Conservation (phyloP, 176 grass and related monocot species). For the Eragrostis curvula region DNA sequence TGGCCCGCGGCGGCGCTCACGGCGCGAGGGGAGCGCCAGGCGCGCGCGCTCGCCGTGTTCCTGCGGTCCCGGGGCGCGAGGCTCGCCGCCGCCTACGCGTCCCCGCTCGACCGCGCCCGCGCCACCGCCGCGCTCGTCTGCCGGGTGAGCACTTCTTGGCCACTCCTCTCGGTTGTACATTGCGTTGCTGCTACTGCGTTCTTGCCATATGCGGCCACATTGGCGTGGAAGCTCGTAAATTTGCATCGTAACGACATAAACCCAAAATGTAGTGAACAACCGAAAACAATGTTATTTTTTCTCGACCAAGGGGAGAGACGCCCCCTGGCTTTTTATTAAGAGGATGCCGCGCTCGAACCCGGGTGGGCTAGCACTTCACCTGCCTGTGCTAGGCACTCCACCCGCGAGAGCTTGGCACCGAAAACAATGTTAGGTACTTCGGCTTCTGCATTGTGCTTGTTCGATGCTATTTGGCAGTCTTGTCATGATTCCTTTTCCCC, state of each 20-base stretch:
- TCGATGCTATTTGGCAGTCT: neutral
- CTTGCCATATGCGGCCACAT: constrained; percentile 17
- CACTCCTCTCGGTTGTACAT: neutral
- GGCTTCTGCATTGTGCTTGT: constrained; percentile 18
- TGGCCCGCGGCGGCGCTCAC: constrained; percentile 68
- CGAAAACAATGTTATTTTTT: no score
- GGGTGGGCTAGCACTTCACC: no score
- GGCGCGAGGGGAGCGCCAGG: constrained; percentile 74
- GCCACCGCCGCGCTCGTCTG: constrained; percentile 66
- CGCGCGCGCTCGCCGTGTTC: constrained; percentile 77
- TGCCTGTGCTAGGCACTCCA: no score
- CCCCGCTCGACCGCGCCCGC: constrained; percentile 68
- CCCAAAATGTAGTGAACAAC: neutral
- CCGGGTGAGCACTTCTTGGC: constrained; percentile 53
- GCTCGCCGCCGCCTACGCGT: constrained; percentile 56
- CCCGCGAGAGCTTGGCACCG: no score
- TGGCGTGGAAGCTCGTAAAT: neutral
- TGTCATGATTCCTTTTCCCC: neutral
- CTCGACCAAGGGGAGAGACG: no score
- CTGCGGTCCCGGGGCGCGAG: constrained; percentile 66
- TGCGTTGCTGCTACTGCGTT: neutral
- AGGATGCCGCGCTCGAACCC: no score
- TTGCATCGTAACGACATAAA: neutral
- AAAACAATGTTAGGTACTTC: neutral
- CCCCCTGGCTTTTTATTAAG: no score